phyloP scores from a whole-genome alignment of 176 grass and related monocot species.

The Avena insularis region DNA sequence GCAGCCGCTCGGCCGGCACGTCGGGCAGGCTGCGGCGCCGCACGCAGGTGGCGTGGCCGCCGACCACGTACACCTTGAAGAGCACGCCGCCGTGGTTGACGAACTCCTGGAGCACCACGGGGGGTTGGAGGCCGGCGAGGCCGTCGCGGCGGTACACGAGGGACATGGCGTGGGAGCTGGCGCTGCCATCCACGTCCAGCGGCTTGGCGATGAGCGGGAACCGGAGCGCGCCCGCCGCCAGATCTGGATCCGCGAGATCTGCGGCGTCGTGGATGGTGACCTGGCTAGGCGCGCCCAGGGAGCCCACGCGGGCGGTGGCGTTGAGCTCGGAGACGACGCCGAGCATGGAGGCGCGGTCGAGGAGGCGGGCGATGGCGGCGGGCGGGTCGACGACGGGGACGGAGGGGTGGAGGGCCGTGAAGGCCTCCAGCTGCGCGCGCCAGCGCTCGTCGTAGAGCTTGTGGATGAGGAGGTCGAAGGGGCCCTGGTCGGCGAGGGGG shows the following conservation, averaged over 20 bases:
- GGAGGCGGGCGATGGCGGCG: not conserved
- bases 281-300: not conserved
- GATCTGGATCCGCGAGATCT: slow-evolving; percentile 32
- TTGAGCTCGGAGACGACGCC: slow-evolving; percentile 48
- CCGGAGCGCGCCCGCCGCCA: slow-evolving; percentile 25
- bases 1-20: slow-evolving; percentile 55
- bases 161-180: slow-evolving; percentile 1
- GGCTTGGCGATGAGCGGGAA: slow-evolving; percentile 58
- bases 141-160: not conserved
- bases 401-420: slow-evolving; percentile 48
- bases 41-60: slow-evolving; percentile 61
- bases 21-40: slow-evolving; percentile 69
- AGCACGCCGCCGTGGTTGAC: slow-evolving; percentile 83
- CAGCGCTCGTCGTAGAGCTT: slow-evolving; percentile 59
- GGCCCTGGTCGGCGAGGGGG: slow-evolving; percentile 64
- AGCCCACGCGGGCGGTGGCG: not conserved
- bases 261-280: slow-evolving; percentile 23
- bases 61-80: slow-evolving; percentile 80
- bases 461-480: slow-evolving; percentile 72
- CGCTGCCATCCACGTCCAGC: slow-evolving; percentile 11
- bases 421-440: slow-evolving; percentile 64
- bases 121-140: slow-evolving; percentile 33
- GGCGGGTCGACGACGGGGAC: slow-evolving; percentile 53
- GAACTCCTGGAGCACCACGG: slow-evolving; percentile 83
- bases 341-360: not conserved